Evolutionary conservation across 768 basidiomycete species (phyloP).

Genomic region (Pisolithus marmoratus): DNA sequence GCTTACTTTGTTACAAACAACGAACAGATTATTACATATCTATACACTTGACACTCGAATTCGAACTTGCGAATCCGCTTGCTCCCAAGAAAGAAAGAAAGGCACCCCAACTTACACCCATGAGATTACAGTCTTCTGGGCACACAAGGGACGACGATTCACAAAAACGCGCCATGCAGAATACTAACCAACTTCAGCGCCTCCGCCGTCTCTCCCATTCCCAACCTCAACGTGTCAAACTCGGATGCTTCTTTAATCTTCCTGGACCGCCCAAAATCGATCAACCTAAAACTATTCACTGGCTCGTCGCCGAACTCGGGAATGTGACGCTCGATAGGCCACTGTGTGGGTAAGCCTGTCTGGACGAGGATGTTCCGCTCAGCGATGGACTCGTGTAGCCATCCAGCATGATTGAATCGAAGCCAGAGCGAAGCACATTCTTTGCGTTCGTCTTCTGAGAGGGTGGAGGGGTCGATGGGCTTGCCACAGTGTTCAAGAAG

Average conservation of each 20-base stretch:
- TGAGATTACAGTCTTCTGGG: no score
- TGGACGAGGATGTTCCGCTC: constrained; percentile 42
- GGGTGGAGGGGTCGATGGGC: constrained; percentile 21
- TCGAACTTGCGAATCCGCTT: no score
- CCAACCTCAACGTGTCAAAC: no score
- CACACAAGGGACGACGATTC: no score
- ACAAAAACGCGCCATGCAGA: no score
- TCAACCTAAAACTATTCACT: constrained; percentile 36
- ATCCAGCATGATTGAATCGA: constrained; percentile 35
- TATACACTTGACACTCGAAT: no score
- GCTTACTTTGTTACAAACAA: no score
- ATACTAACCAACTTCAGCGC: no score
- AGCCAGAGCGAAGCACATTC: constrained; percentile 38
- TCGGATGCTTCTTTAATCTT: not conserved
- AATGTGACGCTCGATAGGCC: constrained; percentile 2
- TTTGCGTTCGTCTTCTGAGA: constrained; percentile 32
- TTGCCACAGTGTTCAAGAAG: constrained; percentile 45
- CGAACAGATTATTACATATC: no score
- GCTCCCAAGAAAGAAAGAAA: no score
- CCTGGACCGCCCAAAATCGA: constrained; percentile 44
- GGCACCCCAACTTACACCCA: no score
- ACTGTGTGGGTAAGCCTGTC: constrained; percentile 33
- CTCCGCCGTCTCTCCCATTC: no score
- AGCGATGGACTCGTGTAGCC: constrained; percentile 38
- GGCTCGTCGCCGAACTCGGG: constrained; percentile 4